Conservation (phyloP, 2,329 filamentous ascomycete species). For the Cladophialophora psammophila region DNA sequence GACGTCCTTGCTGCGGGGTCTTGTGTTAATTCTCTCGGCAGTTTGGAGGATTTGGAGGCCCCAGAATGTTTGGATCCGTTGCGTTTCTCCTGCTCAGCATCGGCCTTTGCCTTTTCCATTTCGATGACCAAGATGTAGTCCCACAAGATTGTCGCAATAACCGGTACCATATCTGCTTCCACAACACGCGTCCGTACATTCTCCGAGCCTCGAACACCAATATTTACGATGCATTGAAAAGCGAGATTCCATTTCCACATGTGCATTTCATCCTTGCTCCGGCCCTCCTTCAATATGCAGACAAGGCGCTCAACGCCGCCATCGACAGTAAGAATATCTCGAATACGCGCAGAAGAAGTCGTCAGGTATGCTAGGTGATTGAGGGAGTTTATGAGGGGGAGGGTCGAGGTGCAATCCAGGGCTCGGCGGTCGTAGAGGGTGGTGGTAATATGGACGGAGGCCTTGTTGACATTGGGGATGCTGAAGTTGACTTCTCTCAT, state of each 20-base stretch:
- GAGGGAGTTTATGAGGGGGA: constrained; percentile 97
- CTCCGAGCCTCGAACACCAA: constrained; percentile 94
- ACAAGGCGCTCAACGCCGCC: constrained; percentile 95
- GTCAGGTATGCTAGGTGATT: constrained; percentile 99
- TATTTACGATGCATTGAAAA: constrained; percentile 99
- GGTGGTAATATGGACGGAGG: constrained; percentile 97
- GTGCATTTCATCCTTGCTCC: constrained; percentile 98
- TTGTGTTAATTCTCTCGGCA: constrained; percentile 39
- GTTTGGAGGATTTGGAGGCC: constrained; percentile 45
- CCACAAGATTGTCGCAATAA: constrained; percentile 96
- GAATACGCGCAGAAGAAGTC: constrained; percentile 94
- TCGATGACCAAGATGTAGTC: constrained; percentile 98
- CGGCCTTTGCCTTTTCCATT: constrained; percentile 84
- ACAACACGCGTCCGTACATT: constrained; percentile 92
- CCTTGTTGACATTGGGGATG: constrained; percentile 99
- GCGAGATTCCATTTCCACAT: constrained; percentile 99
- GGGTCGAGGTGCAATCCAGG: constrained; percentile 95
- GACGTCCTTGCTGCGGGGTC: constrained; percentile 46
- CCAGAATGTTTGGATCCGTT: constrained; percentile 44
- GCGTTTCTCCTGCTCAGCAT: constrained; percentile 70
- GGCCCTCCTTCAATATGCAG: constrained; percentile 96
- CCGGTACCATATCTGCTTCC: constrained; percentile 98
- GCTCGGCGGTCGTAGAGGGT: constrained; percentile 97
- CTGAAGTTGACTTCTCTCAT: constrained; percentile 99
- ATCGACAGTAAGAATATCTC: constrained; percentile 98